Conservation (phyloP, 2,329 filamentous ascomycete genomes). For the Verticillium nubilum region DNA sequence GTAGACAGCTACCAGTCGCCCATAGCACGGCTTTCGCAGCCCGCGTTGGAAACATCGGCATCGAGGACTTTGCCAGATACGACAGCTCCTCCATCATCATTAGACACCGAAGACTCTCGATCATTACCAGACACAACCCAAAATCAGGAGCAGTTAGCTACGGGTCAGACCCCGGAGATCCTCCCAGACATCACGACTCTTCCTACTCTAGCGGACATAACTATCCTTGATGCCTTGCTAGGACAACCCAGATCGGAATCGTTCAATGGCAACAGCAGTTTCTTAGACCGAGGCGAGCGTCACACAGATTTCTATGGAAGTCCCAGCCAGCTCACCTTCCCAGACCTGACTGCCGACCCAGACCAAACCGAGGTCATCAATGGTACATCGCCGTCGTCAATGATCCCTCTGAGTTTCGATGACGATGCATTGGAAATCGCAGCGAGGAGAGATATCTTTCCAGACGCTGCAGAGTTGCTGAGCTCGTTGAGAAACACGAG, state of each 20-base stretch:
- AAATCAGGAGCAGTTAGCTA: not conserved
- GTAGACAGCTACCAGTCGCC: not conserved
- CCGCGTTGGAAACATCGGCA: not conserved
- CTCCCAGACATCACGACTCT: not conserved
- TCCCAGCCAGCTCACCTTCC: not conserved
- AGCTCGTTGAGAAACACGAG: not conserved
- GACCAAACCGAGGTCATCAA: not conserved
- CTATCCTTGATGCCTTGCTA: not conserved
- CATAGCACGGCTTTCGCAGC: not conserved
- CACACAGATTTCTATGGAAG: not conserved
- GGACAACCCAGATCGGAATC: not conserved
- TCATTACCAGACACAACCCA: not conserved
- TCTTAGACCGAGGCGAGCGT: not conserved
- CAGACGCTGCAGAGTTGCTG: not conserved
- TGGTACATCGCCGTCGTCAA: not conserved
- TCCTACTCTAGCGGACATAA: not conserved
- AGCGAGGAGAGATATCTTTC: not conserved
- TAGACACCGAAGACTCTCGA: no score
- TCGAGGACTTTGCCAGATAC: not conserved
- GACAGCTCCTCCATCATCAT: not conserved
- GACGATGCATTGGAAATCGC: not conserved
- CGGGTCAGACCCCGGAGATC: not conserved
- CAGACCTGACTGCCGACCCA: not conserved
- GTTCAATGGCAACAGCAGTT: not conserved
- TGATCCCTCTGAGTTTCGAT: not conserved